phyloP scores from a whole-genome alignment of 495 filamentous ascomycete genomes.

The Penicillium daleae region DNA sequence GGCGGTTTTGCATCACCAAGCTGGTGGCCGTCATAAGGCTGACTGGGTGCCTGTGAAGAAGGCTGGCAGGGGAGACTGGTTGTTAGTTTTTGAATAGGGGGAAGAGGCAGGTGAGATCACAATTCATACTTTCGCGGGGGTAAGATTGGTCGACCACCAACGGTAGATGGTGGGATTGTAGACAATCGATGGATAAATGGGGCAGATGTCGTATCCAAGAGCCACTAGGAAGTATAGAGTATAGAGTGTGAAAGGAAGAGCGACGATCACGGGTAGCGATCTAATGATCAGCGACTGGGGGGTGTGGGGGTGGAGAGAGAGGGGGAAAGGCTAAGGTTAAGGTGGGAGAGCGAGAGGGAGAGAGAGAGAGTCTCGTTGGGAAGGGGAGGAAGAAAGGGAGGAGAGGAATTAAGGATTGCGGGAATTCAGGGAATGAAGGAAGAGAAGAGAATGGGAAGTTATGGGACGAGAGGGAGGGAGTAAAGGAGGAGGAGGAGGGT shows the following conservation, averaged over 20 bases:
- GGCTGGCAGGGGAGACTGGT: neutral
- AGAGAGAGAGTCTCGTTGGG: neutral
- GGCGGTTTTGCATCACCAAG: constrained; percentile 42
- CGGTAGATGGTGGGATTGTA: neutral
- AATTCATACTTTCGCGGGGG: constrained; percentile 8
- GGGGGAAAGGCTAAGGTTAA: constrained; percentile 9
- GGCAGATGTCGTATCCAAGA: neutral
- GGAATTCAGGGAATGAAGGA: constrained; percentile 7
- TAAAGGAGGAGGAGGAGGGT: neutral
- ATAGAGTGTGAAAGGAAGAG: neutral
- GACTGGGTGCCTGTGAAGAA: constrained; percentile 16
- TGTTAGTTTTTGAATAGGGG: constrained; percentile 5
- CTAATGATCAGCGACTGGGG: neutral
- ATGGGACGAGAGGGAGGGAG: constrained; percentile 6
- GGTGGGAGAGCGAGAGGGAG: constrained; percentile 12
- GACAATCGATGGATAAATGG: neutral
- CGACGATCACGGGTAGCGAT: constrained; percentile 2
- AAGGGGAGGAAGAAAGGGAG: neutral
- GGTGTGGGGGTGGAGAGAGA: neutral
- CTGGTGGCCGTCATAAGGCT: constrained; percentile 44
- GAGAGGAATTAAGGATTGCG: constrained; percentile 7
- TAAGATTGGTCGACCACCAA: neutral
- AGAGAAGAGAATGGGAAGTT: constrained; percentile 13
- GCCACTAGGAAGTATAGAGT: constrained; percentile 1
- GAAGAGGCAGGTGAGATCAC: constrained; percentile 13